Conservation (phyloP, 768 basidiomycete species). For the Panus rudis region DNA sequence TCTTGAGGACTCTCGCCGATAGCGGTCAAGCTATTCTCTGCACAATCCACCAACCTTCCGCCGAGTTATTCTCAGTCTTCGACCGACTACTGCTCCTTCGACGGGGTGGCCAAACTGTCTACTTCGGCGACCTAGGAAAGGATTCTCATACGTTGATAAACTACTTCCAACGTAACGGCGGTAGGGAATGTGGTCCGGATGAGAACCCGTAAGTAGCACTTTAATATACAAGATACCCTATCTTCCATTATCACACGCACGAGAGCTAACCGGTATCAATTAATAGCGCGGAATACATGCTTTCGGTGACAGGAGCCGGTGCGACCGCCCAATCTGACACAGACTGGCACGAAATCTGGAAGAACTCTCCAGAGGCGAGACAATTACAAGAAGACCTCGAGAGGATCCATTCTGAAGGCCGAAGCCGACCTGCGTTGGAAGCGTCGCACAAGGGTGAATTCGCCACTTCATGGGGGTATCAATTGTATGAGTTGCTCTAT, state of each 20-base stretch:
- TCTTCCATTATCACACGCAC: background rate
- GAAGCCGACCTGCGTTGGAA: constrained; percentile 17
- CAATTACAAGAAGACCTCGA: constrained; percentile 36
- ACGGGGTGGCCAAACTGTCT: constrained; percentile 67
- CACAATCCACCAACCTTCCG: constrained; percentile 74
- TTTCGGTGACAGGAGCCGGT: constrained; percentile 52
- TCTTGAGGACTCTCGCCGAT: constrained; percentile 69
- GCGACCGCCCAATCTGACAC: constrained; percentile 33
- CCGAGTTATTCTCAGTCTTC: constrained; percentile 78
- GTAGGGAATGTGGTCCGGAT: constrained; percentile 45
- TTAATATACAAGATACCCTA: background rate
- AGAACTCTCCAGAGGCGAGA: constrained; percentile 33
- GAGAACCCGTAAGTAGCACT: constrained; percentile 54
- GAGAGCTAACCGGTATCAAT: no score
- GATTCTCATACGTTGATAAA: constrained; percentile 54
- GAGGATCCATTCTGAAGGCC: constrained; percentile 32
- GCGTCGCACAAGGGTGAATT: constrained; percentile 27
- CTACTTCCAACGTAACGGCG: constrained; percentile 72
- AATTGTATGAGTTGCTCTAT: constrained; percentile 35
- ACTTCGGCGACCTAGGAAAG: constrained; percentile 60
- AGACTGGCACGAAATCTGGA: constrained; percentile 49
- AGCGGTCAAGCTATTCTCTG: constrained; percentile 87
- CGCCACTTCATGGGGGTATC: constrained; percentile 47
- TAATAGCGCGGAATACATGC: constrained; percentile 40
- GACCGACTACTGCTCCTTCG: constrained; percentile 72